phyloP scores from a whole-genome alignment of 164 flowering plant genomes.

The Magnolia changhungtana region DNA sequence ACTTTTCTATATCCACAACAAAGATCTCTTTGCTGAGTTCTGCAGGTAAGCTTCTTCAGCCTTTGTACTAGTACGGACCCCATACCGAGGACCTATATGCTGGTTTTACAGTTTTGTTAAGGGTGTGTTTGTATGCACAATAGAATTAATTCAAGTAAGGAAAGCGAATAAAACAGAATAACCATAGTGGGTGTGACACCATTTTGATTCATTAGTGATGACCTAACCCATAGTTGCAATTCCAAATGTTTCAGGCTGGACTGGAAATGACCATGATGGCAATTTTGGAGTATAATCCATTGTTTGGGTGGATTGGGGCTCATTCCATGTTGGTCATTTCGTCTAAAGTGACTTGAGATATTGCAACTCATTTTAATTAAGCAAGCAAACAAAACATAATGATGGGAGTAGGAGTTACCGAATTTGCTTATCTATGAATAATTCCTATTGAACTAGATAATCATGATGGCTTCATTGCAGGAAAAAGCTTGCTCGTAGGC shows the following conservation, averaged over 20 bases:
- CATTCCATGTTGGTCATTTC: not conserved
- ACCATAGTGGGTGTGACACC: not conserved
- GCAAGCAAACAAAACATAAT: not conserved
- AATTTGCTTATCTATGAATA: not conserved
- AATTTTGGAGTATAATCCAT: not conserved
- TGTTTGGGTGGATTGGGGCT: no score
- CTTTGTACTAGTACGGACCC: no score
- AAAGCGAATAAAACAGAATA: not conserved
- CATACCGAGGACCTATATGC: no score
- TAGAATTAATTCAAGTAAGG: not conserved
- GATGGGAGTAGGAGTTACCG: not conserved
- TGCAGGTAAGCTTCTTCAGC: not conserved
- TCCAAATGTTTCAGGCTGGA: not conserved
- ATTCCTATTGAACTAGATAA: not conserved
- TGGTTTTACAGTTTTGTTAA: not conserved
- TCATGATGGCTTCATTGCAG: not conserved
- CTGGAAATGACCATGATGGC: not conserved
- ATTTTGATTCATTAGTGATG: not conserved
- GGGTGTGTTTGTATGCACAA: not conserved
- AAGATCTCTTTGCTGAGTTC: not conserved
- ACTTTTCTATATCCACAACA: not conserved
- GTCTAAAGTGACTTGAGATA: not conserved
- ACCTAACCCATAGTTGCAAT: not conserved
- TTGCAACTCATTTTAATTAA: not conserved
- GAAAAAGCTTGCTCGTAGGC: constrained; percentile 1